phyloP scores from a whole-genome alignment of 441 rosid species.

The Pelargonium citronellum region DNA sequence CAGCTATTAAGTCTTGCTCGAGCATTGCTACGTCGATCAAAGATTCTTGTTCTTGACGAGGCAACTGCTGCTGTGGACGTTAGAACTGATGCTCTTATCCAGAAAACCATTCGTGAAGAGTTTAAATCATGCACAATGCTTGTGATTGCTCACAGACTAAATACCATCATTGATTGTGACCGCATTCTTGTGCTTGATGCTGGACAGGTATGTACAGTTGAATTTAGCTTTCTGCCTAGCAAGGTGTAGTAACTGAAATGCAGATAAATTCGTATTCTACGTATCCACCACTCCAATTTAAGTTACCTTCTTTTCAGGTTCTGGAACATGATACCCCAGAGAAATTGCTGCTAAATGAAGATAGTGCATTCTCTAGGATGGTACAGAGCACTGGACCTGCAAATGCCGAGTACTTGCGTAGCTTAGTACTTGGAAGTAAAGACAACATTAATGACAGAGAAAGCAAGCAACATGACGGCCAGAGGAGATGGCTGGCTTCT shows the following conservation, averaged over 20 bases:
- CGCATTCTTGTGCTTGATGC: constrained; percentile 75
- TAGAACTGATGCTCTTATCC: constrained; percentile 88
- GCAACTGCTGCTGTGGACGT: constrained; percentile 98
- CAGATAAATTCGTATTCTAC: neutral
- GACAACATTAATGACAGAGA: constrained; percentile 21
- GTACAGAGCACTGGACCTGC: constrained; percentile 92
- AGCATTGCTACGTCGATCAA: constrained; percentile 78
- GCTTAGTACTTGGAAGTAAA: constrained; percentile 48
- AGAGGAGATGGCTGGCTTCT: constrained; percentile 76
- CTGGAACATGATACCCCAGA: constrained; percentile 73
- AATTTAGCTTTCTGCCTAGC: neutral
- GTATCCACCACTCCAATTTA: neutral
- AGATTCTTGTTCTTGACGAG: constrained; percentile 96
- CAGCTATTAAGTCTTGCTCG: constrained; percentile 90
- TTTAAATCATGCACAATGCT: constrained; percentile 94
- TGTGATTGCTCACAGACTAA: constrained; percentile 84
- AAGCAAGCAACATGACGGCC: constrained; percentile 35
- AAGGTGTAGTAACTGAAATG: neutral
- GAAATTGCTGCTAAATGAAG: constrained; percentile 53
- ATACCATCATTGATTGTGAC: constrained; percentile 87
- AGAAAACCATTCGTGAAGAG: constrained; percentile 89
- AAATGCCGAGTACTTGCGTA: constrained; percentile 76
- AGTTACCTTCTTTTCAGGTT: constrained; percentile 41
- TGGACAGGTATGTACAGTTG: constrained; percentile 10
- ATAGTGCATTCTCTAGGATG: constrained; percentile 82